Evolutionary conservation across 495 filamentous ascomycete genomes (phyloP).

Genomic region (Annulohypoxylon nitens): DNA sequence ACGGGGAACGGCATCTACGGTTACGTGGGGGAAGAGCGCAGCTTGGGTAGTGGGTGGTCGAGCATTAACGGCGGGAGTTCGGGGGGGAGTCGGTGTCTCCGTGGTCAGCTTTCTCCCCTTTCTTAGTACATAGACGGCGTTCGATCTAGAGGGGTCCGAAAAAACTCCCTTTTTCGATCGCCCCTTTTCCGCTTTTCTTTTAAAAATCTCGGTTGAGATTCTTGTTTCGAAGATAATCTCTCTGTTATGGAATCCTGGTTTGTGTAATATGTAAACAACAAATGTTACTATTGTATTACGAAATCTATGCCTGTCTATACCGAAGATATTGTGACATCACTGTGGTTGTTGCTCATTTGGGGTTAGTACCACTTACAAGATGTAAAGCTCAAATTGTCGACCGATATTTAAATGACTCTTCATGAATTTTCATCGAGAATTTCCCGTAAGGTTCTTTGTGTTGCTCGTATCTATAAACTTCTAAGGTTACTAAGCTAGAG

Average conservation of each 20-base stretch:
- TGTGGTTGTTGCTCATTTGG: too few species aligned
- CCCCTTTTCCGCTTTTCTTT: neutral
- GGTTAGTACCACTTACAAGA: too few species aligned
- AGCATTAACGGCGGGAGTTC: constrained; percentile 4
- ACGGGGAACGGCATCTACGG: neutral
- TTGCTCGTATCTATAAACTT: too few species aligned
- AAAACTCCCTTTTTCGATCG: neutral
- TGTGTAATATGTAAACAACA: constrained; percentile 11
- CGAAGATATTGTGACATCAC: too few species aligned
- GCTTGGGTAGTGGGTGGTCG: neutral
- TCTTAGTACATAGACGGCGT: constrained; percentile 7
- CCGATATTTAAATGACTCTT: too few species aligned
- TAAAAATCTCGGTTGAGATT: neutral
- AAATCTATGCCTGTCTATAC: too few species aligned
- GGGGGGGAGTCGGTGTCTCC: neutral
- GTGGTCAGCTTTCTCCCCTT: neutral
- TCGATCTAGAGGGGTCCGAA: neutral
- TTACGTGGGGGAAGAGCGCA: neutral
- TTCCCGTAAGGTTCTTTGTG: too few species aligned
- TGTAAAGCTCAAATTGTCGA: too few species aligned
- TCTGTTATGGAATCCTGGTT: neutral
- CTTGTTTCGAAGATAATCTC: neutral
- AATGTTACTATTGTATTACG: constrained; percentile 1
- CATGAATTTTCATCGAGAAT: too few species aligned
- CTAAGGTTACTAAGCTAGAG: neutral